A percentile compares a stretch with the other conserved stretches of the same genome.
These are phyloP conservation scores for Echinochloa phyllopogon DNA, from an alignment of 176 grass and related monocot genomes.

Conservation along the genomic window DNA sequence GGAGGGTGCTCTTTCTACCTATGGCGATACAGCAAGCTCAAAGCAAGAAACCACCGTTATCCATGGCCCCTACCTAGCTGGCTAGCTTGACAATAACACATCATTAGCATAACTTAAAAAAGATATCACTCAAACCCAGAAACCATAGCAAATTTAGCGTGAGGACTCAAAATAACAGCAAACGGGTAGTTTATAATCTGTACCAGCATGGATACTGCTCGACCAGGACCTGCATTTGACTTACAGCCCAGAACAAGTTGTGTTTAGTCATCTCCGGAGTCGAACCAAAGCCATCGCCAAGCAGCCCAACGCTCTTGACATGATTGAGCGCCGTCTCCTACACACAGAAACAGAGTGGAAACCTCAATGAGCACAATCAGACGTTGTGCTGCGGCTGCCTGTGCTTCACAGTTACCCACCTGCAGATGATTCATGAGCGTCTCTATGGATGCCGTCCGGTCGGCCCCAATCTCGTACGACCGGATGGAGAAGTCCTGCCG, in stretches of 20 bases:
- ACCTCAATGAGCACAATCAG: not conserved
- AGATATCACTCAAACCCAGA: not conserved
- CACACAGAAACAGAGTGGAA: not conserved
- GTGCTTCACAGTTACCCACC: slow-evolving; percentile 25
- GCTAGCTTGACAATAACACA: not conserved
- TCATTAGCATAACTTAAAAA: too few species aligned
- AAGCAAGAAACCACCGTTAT: too few species aligned
- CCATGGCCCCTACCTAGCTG: not conserved
- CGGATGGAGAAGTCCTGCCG: slow-evolving; percentile 74
- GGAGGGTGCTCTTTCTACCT: not conserved
- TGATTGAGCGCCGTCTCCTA: slow-evolving; percentile 66
- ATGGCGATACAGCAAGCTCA: not conserved
- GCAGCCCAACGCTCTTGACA: slow-evolving; percentile 64
- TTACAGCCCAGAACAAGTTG: slow-evolving; percentile 85
- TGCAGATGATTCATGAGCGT: slow-evolving; percentile 86
- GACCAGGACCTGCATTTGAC: slow-evolving; percentile 66
- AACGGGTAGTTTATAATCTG: not conserved
- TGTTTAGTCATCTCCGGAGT: slow-evolving; percentile 77
- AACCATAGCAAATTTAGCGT: not conserved
- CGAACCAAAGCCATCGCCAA: slow-evolving; percentile 76
- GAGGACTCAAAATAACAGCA: not conserved
- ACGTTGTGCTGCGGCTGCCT: too few species aligned
- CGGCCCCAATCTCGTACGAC: slow-evolving; percentile 77
- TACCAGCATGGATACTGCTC: slow-evolving; percentile 82
- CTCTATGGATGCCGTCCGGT: slow-evolving; percentile 71